Conservation (phyloP, 2,329 filamentous ascomycete genomes). For the Tolypocladium paradoxum region DNA sequence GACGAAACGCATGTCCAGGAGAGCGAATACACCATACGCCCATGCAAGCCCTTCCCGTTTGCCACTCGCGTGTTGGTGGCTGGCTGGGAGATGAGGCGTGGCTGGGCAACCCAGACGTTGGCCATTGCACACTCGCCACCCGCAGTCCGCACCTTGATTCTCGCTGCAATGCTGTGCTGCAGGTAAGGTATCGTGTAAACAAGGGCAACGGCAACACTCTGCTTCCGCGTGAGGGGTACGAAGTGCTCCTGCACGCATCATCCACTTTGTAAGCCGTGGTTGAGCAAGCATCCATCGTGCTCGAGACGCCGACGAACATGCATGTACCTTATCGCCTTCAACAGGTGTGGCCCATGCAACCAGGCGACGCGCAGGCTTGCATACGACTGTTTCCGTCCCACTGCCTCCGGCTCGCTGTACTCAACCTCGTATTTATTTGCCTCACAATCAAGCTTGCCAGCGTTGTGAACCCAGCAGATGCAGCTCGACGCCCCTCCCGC, state of each 20-base stretch:
- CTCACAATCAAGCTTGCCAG: not conserved
- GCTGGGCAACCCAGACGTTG: not conserved
- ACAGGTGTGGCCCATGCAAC: not conserved
- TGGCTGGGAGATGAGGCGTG: too few species aligned
- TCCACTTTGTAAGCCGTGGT: not conserved
- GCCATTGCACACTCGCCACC: not conserved
- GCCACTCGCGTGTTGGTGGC: not conserved
- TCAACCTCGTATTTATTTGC: not conserved
- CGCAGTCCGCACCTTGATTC: not conserved
- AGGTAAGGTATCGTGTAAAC: not conserved
- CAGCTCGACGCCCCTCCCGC: not conserved
- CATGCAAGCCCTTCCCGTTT: not conserved
- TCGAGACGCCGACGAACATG: not conserved
- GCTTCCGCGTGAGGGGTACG: not conserved
- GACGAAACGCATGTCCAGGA: not conserved
- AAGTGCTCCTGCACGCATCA: not conserved
- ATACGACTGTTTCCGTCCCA: not conserved
- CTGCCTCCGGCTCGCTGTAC: not conserved
- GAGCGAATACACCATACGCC: not conserved
- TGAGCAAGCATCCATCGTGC: not conserved
- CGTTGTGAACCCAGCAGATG: not conserved
- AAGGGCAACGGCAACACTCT: not conserved
- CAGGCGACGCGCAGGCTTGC: not conserved
- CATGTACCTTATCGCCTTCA: not conserved
- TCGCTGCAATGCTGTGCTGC: not conserved